phyloP scores from a whole-genome alignment of 495 filamentous ascomycete species.

The Neohortaea acidophila region DNA sequence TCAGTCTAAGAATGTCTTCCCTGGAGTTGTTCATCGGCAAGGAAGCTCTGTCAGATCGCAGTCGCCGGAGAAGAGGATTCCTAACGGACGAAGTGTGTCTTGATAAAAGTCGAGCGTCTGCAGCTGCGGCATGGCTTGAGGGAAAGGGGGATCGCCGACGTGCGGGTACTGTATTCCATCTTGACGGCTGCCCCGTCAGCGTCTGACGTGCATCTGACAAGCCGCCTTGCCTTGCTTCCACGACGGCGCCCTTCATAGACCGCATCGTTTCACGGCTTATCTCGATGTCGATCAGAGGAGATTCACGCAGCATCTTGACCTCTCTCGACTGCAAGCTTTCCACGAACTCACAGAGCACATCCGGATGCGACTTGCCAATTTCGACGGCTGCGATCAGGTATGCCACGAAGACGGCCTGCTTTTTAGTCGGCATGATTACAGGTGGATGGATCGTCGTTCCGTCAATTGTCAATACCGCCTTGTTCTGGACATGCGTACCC shows the following conservation, averaged over 20 bases:
- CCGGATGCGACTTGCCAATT: constrained; percentile 25
- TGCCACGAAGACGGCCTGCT: constrained; percentile 26
- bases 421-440: constrained; percentile 29
- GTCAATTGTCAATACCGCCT: constrained; percentile 26
- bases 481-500: background rate
- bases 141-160: constrained; percentile 16
- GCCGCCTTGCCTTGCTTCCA: constrained; percentile 29
- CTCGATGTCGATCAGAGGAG: constrained; percentile 22
- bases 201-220: constrained; percentile 27
- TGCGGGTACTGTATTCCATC: constrained; percentile 6
- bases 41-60: constrained; percentile 27
- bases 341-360: constrained; percentile 28
- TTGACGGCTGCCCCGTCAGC: constrained; percentile 13
- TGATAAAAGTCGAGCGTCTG: constrained; percentile 21
- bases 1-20: constrained; percentile 31
- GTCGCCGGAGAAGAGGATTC: constrained; percentile 22
- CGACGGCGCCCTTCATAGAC: constrained; percentile 26
- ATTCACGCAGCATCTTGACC: constrained; percentile 29
- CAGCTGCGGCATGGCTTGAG: constrained; percentile 13
- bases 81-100: constrained; percentile 21
- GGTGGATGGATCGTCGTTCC: constrained; percentile 21
- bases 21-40: constrained; percentile 38
- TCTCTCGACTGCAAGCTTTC: constrained; percentile 25
- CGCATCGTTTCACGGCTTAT: constrained; percentile 27
- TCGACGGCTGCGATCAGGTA: constrained; percentile 31